A percentile compares a stretch with the other conserved stretches of the same genome.
Evolutionary conservation across 2,329 filamentous ascomycete genomes (phyloP).

Genomic region (Chlorencoelia australis): DNA sequence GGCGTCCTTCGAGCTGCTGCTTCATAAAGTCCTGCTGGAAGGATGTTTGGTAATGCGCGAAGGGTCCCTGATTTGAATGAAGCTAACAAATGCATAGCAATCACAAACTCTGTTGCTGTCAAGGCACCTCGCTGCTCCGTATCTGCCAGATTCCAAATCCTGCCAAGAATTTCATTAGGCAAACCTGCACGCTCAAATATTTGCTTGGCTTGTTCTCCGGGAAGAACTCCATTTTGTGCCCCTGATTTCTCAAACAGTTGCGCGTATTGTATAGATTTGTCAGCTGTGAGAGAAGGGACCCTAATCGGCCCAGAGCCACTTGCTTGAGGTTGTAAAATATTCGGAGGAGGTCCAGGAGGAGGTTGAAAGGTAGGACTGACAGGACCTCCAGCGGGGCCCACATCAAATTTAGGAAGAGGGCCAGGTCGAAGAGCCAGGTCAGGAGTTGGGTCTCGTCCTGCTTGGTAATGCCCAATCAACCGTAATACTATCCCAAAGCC

Average conservation of each 20-base stretch:
- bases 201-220: constrained; percentile 77
- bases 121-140: constrained; percentile 85
- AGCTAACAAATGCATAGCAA: constrained; percentile 94
- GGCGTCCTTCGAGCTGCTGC: constrained; percentile 65
- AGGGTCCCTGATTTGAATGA: constrained; percentile 81
- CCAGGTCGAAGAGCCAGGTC: constrained; percentile 78
- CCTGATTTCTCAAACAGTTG: constrained; percentile 85
- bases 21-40: constrained; percentile 83
- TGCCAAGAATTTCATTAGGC: constrained; percentile 82
- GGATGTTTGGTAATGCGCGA: constrained; percentile 64
- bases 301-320: constrained; percentile 62
- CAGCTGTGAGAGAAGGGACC: constrained; percentile 77
- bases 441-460: constrained; percentile 67
- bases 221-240: constrained; percentile 64
- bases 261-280: constrained; percentile 83
- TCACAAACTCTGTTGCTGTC: constrained; percentile 85
- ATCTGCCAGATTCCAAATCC: constrained; percentile 92
- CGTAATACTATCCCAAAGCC: constrained; percentile 90
- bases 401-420: constrained; percentile 88
- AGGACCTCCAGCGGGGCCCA: constrained; percentile 37
- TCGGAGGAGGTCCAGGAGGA: constrained; percentile 33
- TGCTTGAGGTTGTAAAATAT: constrained; percentile 41
- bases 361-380: constrained; percentile 39
- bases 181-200: constrained; percentile 92
- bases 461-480: constrained; percentile 92